Conservation (phyloP, 495 filamentous ascomycete species). For the Immersiella caudata region DNA sequence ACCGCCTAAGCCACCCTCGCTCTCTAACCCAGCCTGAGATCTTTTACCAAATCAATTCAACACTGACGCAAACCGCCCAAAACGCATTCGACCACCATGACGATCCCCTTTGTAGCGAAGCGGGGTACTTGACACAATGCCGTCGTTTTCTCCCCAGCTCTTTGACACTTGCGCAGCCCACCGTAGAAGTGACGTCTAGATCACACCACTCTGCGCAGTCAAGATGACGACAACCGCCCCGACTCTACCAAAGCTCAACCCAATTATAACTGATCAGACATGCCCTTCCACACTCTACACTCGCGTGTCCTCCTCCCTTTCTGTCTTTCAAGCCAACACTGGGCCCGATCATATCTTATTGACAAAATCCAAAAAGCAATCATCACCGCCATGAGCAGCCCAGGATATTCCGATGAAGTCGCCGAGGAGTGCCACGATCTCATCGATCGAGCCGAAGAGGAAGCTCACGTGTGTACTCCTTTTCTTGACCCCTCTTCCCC, state of each 20-base stretch:
- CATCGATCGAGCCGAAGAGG: conserved; percentile 36
- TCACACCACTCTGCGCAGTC: background rate
- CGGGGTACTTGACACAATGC: background rate
- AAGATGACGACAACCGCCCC: background rate
- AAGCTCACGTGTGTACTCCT: conserved; percentile 29
- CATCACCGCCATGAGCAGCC: conserved; percentile 11
- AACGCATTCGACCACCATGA: background rate
- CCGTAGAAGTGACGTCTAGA: background rate
- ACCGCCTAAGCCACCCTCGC: background rate
- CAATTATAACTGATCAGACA: background rate
- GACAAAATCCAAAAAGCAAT: background rate
- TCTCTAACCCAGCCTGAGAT: background rate
- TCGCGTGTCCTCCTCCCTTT: background rate
- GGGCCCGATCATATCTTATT: background rate
- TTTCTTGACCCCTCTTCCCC: background rate
- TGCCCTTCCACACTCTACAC: background rate
- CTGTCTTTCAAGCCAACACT: background rate
- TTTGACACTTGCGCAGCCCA: background rate
- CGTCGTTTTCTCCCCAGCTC: background rate
- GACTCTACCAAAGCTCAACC: too few relatives aligned
- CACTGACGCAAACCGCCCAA: background rate
- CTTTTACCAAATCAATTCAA: background rate
- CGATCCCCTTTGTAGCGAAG: background rate
- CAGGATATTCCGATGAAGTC: conserved; percentile 36
- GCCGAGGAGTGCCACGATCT: conserved; percentile 34